Percentiles rank a stretch among this genome's conserved stretches.
Conservation (phyloP, 805 yeast species). For the Candida bentonensis region DNA sequence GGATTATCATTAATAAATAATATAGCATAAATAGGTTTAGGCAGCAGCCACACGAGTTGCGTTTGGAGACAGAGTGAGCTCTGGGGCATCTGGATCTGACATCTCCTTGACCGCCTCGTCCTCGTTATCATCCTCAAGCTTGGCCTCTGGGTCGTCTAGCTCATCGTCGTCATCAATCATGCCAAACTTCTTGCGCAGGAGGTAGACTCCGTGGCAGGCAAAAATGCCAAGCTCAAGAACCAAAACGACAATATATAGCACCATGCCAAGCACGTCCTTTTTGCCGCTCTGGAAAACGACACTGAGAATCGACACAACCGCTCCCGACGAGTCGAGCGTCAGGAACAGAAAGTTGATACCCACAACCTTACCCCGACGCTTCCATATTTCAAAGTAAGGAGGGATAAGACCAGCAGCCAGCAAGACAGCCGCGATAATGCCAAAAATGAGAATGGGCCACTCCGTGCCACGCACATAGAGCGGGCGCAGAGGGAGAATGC, state of each 20-base stretch:
- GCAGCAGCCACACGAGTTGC: too few species aligned
- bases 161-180: background rate
- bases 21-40: too few species aligned
- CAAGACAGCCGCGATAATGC: slow-evolving; percentile 63
- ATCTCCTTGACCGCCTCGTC: too few species aligned
- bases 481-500: slow-evolving; percentile 55
- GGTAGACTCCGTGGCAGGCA: slow-evolving; percentile 32
- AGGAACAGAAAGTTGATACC: slow-evolving; percentile 81
- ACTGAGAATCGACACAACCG: slow-evolving; percentile 58
- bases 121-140: too few species aligned
- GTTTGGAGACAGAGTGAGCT: too few species aligned
- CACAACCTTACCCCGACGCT: slow-evolving; percentile 69
- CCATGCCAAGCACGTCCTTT: slow-evolving; percentile 66
- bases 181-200: background rate
- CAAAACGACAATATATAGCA: slow-evolving; percentile 61
- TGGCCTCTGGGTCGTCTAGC: background rate
- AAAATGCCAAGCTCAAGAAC: slow-evolving; percentile 68
- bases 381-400: slow-evolving; percentile 73
- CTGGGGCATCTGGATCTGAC: too few species aligned
- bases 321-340: slow-evolving; percentile 66
- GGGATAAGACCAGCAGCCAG: slow-evolving; percentile 73
- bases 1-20: too few species aligned
- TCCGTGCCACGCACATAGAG: slow-evolving; percentile 31
- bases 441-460: slow-evolving; percentile 76
- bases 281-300: slow-evolving; percentile 39